A percentile compares a stretch with the other conserved stretches of the same genome.
Conservation (phyloP, 2,329 filamentous ascomycete species). For the Dothiorella sarmentorum region DNA sequence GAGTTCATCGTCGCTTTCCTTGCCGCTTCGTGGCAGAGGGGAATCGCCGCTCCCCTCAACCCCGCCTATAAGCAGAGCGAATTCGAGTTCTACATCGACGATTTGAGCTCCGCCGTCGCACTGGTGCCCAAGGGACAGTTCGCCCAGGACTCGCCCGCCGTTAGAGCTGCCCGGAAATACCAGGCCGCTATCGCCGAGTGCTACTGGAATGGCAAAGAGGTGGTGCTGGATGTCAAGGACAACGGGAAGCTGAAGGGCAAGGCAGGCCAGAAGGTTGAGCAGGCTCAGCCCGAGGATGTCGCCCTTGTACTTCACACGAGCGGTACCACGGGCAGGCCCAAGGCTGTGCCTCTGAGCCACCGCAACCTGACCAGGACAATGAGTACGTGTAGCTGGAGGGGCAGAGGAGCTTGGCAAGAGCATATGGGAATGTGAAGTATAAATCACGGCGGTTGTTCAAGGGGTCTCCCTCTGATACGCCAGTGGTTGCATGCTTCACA, state of each 20-base stretch:
- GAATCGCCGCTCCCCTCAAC: conserved; percentile 81
- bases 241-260: conserved; percentile 61
- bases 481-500: background rate
- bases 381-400: conserved; percentile 50
- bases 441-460: background rate
- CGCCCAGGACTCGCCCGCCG: conserved; percentile 63
- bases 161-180: conserved; percentile 74
- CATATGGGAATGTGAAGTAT: background rate
- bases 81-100: conserved; percentile 88
- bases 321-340: conserved; percentile 80
- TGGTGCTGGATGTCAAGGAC: conserved; percentile 76
- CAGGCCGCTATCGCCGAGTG: conserved; percentile 82
- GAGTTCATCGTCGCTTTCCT: conserved; percentile 87
- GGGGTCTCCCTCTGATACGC: background rate
- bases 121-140: conserved; percentile 72
- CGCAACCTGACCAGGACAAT: conserved; percentile 78
- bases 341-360: conserved; percentile 80
- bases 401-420: too few relatives aligned
- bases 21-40: conserved; percentile 80
- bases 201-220: conserved; percentile 70
- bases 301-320: conserved; percentile 81
- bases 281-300: conserved; percentile 70
- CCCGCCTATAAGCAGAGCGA: conserved; percentile 86
- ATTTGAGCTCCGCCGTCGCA: conserved; percentile 74
- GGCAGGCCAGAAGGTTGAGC: conserved; percentile 46